phyloP scores from a whole-genome alignment of 2,329 filamentous ascomycete species.

The Dactylellina cionopaga region DNA sequence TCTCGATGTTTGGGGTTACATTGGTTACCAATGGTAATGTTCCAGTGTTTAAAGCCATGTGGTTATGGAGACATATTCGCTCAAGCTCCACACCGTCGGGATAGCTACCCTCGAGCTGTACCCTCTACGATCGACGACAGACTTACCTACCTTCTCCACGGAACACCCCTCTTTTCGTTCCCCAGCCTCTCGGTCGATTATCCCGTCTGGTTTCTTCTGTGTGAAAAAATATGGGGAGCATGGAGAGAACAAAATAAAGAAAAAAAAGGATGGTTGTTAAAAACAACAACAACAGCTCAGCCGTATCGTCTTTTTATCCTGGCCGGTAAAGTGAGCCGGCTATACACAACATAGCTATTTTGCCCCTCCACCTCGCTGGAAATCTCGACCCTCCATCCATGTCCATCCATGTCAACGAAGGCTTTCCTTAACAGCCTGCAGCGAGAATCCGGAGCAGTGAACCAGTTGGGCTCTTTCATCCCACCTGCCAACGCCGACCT shows the following conservation, averaged over 20 bases:
- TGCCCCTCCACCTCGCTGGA: slow-evolving; percentile 31
- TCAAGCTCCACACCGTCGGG: slow-evolving; percentile 47
- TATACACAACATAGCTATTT: slow-evolving; percentile 25
- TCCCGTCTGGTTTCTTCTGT: too few species aligned
- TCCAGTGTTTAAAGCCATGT: slow-evolving; percentile 25
- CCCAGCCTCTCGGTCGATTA: too few species aligned
- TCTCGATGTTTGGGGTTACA: slow-evolving; percentile 33
- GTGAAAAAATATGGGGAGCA: slow-evolving; percentile 12
- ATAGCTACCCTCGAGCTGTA: slow-evolving; percentile 17
- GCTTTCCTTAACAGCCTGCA: slow-evolving; percentile 18
- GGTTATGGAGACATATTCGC: slow-evolving; percentile 30
- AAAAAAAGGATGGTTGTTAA: slow-evolving; percentile 1
- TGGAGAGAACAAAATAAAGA: background rate
- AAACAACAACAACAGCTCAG: too few species aligned
- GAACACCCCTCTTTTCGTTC: slow-evolving; percentile 2
- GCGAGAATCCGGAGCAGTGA: slow-evolving; percentile 27
- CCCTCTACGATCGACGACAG: too few species aligned
- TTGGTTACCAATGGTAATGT: slow-evolving; percentile 49
- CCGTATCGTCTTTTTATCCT: slow-evolving; percentile 51
- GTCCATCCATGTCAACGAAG: slow-evolving; percentile 31
- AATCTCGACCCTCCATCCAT: slow-evolving; percentile 19
- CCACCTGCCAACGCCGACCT: slow-evolving; percentile 49
- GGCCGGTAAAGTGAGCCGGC: slow-evolving; percentile 46
- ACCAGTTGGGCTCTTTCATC: slow-evolving; percentile 24
- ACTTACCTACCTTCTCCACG: too few species aligned